Conservation (phyloP, 768 basidiomycete genomes). For the Tylopilus sp. region DNA sequence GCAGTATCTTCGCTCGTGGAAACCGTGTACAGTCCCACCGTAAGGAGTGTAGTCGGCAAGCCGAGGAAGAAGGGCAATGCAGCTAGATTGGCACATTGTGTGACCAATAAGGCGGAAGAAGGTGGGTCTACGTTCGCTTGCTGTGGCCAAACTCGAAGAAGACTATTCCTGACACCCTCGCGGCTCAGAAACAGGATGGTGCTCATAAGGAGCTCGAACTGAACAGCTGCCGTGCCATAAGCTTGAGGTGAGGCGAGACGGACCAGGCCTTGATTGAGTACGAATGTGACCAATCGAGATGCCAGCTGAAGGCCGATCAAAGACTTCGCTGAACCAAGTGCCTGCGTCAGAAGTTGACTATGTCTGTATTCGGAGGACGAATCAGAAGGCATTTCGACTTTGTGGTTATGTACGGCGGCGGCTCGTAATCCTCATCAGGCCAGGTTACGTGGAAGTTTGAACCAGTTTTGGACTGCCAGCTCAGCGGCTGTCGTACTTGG, state of each 20-base stretch:
- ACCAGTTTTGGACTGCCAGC: no score
- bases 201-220: conserved; percentile 87
- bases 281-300: conserved; percentile 82
- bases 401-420: conserved; percentile 1
- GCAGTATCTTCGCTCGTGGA: conserved; percentile 52
- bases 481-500: not conserved
- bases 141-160: conserved; percentile 55
- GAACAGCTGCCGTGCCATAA: conserved; percentile 89
- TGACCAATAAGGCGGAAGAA: conserved; percentile 1
- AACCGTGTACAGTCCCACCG: conserved; percentile 51
- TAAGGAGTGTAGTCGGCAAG: conserved; percentile 54
- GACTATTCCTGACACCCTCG: conserved; percentile 88
- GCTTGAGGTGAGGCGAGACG: conserved; percentile 80
- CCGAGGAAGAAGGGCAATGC: conserved; percentile 70
- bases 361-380: not conserved
- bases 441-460: not conserved
- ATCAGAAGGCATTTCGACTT: conserved; percentile 10
- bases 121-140: conserved; percentile 2
- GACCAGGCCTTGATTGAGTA: conserved; percentile 83
- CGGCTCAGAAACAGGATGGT: conserved; percentile 89
- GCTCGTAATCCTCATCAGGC: conserved; percentile 3
- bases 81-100: conserved; percentile 43
- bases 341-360: conserved; percentile 23
- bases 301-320: conserved; percentile 85
- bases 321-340: conserved; percentile 48